Evolutionary conservation across 2,329 filamentous ascomycete species (phyloP).

Genomic region (Cercospora beticola): DNA sequence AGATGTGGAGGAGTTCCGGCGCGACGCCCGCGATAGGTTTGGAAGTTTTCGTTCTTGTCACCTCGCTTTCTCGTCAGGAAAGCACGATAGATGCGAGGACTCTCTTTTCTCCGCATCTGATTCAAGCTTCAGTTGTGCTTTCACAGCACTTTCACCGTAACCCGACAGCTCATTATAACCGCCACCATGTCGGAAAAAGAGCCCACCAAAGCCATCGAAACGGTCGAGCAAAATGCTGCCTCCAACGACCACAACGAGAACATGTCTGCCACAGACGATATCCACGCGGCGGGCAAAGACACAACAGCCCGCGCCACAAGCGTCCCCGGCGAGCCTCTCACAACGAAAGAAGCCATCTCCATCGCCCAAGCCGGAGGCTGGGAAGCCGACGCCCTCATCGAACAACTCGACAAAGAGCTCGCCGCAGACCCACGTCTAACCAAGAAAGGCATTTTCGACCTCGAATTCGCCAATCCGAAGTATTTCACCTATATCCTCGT

Average conservation of each 20-base stretch:
- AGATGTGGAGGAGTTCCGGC: conserved; percentile 1
- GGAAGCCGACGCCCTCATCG: conserved; percentile 48
- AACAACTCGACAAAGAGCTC: conserved; percentile 43
- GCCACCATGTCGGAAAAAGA: conserved; percentile 27
- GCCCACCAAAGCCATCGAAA: conserved; percentile 21
- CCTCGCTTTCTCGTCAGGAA: not conserved
- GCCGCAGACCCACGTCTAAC: conserved; percentile 32
- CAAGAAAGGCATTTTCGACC: conserved; percentile 50
- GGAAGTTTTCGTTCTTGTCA: not conserved
- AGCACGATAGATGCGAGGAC: not conserved
- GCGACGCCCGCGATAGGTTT: not conserved
- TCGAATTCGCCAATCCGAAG: conserved; percentile 61
- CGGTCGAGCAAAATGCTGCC: conserved; percentile 12
- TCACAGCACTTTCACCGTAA: not conserved
- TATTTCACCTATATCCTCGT: conserved; percentile 68
- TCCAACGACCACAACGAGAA: conserved; percentile 22
- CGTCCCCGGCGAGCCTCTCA: conserved; percentile 29
- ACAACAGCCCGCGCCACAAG: conserved; percentile 31
- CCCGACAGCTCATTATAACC: not conserved
- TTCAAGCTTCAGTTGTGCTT: not conserved
- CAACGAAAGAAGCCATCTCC: conserved; percentile 35
- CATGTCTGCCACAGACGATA: conserved; percentile 27
- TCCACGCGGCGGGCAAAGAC: conserved; percentile 31
- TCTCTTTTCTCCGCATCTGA: not conserved
- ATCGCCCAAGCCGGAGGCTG: conserved; percentile 39